Conservation (phyloP, 2,329 filamentous ascomycete genomes). For the Colletotrichum godetiae region DNA sequence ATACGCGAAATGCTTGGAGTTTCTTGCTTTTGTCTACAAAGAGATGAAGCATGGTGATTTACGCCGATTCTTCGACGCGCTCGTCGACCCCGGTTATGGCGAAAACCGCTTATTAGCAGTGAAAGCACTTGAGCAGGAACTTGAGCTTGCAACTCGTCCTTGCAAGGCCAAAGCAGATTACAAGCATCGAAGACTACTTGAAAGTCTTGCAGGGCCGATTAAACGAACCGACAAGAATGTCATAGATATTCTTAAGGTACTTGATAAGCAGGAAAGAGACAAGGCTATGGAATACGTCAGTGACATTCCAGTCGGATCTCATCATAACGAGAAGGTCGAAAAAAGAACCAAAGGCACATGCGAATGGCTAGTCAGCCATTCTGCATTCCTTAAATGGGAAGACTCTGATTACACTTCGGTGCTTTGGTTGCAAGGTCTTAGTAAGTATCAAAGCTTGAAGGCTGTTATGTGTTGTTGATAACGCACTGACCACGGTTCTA, state of each 20-base stretch:
- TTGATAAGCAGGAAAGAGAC: not conserved
- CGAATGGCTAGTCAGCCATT: not conserved
- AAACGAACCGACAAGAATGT: not conserved
- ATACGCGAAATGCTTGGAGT: not conserved
- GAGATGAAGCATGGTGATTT: fast-evolving
- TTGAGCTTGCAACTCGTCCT: not conserved
- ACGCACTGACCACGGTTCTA: not conserved
- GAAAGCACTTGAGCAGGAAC: not conserved
- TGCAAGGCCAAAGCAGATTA: not conserved
- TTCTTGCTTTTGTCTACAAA: not conserved
- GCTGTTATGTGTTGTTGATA: not conserved
- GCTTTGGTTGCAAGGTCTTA: not conserved
- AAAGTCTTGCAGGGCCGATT: not conserved
- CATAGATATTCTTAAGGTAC: fast-evolving
- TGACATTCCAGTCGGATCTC: not conserved
- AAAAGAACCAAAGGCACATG: not conserved
- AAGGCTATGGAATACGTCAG: not conserved
- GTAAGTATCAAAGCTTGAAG: not conserved
- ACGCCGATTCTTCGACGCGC: not conserved
- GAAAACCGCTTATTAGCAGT: not conserved
- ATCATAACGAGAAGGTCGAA: not conserved
- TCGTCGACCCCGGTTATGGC: not conserved
- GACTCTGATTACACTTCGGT: not conserved
- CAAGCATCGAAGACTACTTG: not conserved
- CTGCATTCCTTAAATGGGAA: not conserved